phyloP scores from a whole-genome alignment of 805 yeast genomes.

The Candida hungchunana region DNA sequence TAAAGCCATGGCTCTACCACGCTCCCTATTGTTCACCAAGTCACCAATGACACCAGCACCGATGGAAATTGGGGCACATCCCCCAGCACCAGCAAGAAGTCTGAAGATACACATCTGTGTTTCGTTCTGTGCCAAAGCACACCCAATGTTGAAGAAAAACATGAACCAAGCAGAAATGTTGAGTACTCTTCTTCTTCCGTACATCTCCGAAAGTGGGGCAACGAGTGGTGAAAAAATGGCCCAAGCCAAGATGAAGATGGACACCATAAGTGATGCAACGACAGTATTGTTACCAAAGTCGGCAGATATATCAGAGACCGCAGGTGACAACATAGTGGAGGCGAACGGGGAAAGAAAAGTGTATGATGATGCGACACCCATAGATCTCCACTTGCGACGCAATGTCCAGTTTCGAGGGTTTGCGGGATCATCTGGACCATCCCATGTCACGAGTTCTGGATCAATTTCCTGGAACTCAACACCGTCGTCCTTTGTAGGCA shows the following conservation, averaged over 20 bases:
- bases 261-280: conserved; percentile 44
- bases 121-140: conserved; percentile 51
- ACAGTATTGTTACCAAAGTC: conserved; percentile 40
- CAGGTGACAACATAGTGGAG: conserved; percentile 61
- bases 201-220: conserved; percentile 59
- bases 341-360: conserved; percentile 59
- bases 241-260: conserved; percentile 62
- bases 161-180: conserved; percentile 46
- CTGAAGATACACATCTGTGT: conserved; percentile 56
- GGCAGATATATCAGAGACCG: conserved; percentile 43
- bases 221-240: conserved; percentile 56
- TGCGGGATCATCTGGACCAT: conserved; percentile 53
- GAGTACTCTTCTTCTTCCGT: conserved; percentile 52
- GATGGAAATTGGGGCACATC: conserved; percentile 62
- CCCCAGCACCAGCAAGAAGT: conserved; percentile 62
- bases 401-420: conserved; percentile 63
- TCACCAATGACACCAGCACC: conserved; percentile 71
- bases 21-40: conserved; percentile 44
- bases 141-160: conserved; percentile 49
- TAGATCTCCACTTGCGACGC: conserved; percentile 37
- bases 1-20: conserved; percentile 53
- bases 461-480: conserved; percentile 50
- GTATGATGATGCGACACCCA: conserved; percentile 46
- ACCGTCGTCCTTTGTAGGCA: conserved; percentile 40
- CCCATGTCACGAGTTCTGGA: conserved; percentile 69